Evolutionary conservation across 192 early-diverging fungal genomes (phyloP), one percentile per base, ranked within the genome.

Genomic region (Mortierella alpina): DNA sequence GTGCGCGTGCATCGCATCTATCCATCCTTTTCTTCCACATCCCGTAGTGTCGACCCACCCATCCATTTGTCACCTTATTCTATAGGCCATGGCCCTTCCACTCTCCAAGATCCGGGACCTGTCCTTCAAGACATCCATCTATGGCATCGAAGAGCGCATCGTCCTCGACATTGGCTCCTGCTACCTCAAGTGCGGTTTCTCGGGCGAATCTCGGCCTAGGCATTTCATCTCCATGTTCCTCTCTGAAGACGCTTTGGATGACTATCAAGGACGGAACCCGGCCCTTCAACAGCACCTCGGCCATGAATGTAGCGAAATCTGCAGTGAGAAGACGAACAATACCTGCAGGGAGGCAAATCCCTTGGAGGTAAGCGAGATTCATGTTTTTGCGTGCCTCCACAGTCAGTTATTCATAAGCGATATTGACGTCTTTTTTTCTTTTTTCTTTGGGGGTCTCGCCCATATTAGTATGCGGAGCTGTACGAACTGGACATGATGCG

Each of bases 91-190:
- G 77, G n/a, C 77, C 9, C 65, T 80, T 22, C 77, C 77, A 14
- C 18, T 80, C 3, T 53, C 77, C 22, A 80, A 72, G 66, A 80
- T 80, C 53, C 70, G 70, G 23, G 70, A 80, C 52, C 45, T 80
- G 42, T 80, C 77, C 4, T 80, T 80, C 60, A 80, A 80, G 63
- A 80, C 77, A 31, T 90, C 89, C 31, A 88, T 93, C 39, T 93
- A 93, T 64, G 90, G 88, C 56, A 87, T 91, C 60, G 96, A 96
- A 82, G 95, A 97, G 59, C 86, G 93, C 7, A 89, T 97, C 22
- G 92, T 97, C 10, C 88, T 97, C 10, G 96, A 97, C 76, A 85
- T 97, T 57, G 95, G 96, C 17, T 90, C 93, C 1, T 83, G 88
- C 42, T 92, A 92, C 62, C 84, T 96, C 63, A 94, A 94, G 18